phyloP scores from a whole-genome alignment of 345 rosid species.

The Barbarea vulgaris region DNA sequence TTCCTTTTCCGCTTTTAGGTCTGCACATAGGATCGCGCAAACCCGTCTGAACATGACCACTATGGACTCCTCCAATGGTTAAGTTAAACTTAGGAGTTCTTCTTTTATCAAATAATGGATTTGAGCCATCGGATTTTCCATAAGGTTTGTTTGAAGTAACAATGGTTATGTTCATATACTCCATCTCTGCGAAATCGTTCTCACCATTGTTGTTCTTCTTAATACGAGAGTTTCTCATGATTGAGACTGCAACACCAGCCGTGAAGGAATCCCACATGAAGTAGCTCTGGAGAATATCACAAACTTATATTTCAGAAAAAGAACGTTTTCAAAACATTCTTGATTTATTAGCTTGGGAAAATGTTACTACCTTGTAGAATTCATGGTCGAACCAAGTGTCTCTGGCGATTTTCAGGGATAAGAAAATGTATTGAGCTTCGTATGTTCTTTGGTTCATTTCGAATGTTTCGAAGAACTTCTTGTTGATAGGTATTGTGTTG shows the following conservation, averaged over 20 bases:
- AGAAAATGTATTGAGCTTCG: conserved; percentile 80
- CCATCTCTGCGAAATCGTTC: conserved; percentile 86
- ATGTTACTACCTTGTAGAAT: conserved; percentile 64
- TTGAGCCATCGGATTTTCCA: conserved; percentile 70
- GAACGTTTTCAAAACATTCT: conserved; percentile 1
- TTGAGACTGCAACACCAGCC: conserved; percentile 80
- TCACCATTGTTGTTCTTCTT: conserved; percentile 40
- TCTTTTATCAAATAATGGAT: conserved; percentile 69
- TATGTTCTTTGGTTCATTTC: conserved; percentile 62
- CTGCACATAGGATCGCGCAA: conserved; percentile 70
- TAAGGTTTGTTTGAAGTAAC: conserved; percentile 85
- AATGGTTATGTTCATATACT: conserved; percentile 81
- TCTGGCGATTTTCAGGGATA: conserved; percentile 70
- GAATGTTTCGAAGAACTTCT: conserved; percentile 62
- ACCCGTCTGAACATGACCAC: conserved; percentile 86
- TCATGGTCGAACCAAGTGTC: conserved; percentile 68
- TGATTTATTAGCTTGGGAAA: neutral
- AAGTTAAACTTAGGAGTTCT: conserved; percentile 65
- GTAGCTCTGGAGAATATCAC: conserved; percentile 55
- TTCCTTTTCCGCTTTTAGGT: conserved; percentile 60
- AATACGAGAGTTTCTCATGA: conserved; percentile 51
- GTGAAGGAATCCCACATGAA: conserved; percentile 97
- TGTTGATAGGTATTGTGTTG: conserved; percentile 66
- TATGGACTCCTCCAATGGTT: conserved; percentile 65
- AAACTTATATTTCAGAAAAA: neutral